Percentiles rank a stretch among this genome's conserved stretches.
Conservation (phyloP, 2,329 filamentous ascomycete genomes). For the Cladosporium halotolerans region DNA sequence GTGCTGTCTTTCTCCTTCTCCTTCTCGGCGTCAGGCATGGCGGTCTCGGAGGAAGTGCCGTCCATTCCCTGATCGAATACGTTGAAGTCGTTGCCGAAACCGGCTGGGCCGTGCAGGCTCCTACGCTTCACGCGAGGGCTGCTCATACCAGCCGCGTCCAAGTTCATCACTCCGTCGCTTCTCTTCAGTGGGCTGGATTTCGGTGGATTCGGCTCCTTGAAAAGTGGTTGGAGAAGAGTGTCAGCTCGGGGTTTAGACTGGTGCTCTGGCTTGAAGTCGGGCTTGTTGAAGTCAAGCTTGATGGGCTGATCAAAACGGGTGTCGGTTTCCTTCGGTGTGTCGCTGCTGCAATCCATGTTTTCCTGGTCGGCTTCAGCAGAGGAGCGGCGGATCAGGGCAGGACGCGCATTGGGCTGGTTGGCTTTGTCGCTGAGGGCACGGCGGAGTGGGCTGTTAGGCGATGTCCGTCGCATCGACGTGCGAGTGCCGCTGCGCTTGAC, state of each 20-base stretch:
- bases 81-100: constrained; percentile 58
- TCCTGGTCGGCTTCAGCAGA: constrained; percentile 43
- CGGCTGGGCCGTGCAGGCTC: constrained; percentile 72
- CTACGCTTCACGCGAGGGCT: constrained; percentile 77
- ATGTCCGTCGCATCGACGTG: constrained; percentile 48
- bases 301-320: constrained; percentile 37
- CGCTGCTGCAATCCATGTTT: constrained; percentile 27
- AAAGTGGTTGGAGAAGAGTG: constrained; percentile 36
- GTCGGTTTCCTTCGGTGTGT: constrained; percentile 19
- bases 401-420: constrained; percentile 64
- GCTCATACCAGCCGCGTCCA: constrained; percentile 70
- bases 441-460: constrained; percentile 75
- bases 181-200: constrained; percentile 84
- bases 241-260: constrained; percentile 38
- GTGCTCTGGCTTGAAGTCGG: constrained; percentile 2
- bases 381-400: constrained; percentile 43
- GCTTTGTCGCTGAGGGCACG: constrained; percentile 65
- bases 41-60: constrained; percentile 20
- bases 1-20: constrained; percentile 22
- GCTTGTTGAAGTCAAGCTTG: constrained; percentile 41
- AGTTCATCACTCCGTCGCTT: constrained; percentile 81
- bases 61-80: constrained; percentile 62
- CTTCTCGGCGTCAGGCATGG: constrained; percentile 22
- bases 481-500: constrained; percentile 27
- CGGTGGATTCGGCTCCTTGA: constrained; percentile 46